phyloP scores from a whole-genome alignment of 2,329 filamentous ascomycete species.

The Trichophyton verrucosum region DNA sequence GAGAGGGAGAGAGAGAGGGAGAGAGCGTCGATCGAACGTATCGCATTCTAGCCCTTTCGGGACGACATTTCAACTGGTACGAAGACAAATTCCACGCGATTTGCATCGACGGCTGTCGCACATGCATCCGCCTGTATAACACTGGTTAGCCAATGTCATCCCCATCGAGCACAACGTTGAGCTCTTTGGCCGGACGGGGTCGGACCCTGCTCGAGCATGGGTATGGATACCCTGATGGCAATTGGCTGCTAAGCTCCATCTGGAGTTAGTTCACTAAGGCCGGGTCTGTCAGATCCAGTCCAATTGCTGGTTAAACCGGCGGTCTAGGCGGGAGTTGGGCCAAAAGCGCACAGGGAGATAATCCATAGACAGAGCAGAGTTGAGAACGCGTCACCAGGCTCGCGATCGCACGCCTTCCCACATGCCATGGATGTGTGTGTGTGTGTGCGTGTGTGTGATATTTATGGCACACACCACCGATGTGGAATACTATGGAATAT shows the following conservation, averaged over 20 bases:
- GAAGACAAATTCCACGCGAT: neutral
- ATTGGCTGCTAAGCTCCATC: neutral
- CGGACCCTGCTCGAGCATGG: neutral
- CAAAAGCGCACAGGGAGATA: neutral
- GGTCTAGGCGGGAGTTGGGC: neutral
- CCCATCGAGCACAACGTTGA: neutral
- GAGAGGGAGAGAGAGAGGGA: neutral
- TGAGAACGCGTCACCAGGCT: neutral
- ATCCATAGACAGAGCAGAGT: neutral
- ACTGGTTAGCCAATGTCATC: slow-evolving; percentile 1
- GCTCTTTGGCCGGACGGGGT: neutral
- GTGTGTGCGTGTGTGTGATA: neutral
- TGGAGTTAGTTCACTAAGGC: neutral
- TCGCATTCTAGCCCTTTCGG: neutral
- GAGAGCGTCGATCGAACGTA: neutral
- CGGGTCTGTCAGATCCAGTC: neutral
- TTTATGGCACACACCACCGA: neutral
- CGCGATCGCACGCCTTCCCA: neutral
- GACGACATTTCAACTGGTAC: neutral
- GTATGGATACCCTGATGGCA: neutral
- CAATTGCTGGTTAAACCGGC: neutral
- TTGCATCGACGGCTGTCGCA: neutral
- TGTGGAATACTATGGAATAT: neutral
- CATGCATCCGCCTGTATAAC: neutral
- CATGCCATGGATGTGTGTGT: neutral